Conservation (phyloP, 1,284 basidiomycete genomes). For the Malassezia sp. region DNA sequence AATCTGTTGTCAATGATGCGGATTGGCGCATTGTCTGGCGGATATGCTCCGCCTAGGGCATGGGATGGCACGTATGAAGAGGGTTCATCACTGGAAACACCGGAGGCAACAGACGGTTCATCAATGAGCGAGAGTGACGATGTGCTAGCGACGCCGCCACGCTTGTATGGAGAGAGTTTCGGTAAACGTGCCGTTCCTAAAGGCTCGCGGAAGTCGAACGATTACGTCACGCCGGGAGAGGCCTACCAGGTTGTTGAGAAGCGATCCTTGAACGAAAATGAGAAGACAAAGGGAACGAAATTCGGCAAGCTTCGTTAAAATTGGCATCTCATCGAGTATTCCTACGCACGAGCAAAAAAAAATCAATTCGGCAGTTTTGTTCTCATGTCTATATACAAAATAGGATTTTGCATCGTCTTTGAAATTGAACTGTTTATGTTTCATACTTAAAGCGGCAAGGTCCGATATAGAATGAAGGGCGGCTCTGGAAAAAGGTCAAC, state of each 20-base stretch:
- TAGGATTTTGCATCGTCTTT: neutral
- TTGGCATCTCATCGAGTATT: neutral
- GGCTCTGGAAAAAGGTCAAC: no score
- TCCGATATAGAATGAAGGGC: no score
- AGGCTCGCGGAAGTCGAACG: neutral
- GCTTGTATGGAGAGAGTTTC: no score
- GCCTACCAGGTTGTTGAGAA: slow-evolving; percentile 36
- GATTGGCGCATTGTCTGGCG: slow-evolving; percentile 43
- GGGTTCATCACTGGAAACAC: neutral
- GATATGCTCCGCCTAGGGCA: slow-evolving; percentile 38
- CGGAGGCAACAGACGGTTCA: neutral
- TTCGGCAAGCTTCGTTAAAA: slow-evolving; percentile 12
- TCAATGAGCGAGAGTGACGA: slow-evolving; percentile 1
- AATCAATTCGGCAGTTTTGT: no score
- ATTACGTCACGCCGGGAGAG: slow-evolving; percentile 38
- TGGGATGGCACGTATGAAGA: slow-evolving; percentile 13
- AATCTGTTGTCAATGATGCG: slow-evolving; percentile 45
- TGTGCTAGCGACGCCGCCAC: neutral
- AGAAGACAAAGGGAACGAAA: slow-evolving; percentile 25
- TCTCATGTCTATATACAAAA: neutral
- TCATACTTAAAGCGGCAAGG: no score
- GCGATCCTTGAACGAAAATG: slow-evolving; percentile 25
- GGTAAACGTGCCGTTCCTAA: neutral
- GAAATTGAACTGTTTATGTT: no score
- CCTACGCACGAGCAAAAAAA: no score